These are phyloP conservation scores for Puccinia novopanici DNA, from an alignment of 1,284 basidiomycete species.

Conservation along the genomic window DNA sequence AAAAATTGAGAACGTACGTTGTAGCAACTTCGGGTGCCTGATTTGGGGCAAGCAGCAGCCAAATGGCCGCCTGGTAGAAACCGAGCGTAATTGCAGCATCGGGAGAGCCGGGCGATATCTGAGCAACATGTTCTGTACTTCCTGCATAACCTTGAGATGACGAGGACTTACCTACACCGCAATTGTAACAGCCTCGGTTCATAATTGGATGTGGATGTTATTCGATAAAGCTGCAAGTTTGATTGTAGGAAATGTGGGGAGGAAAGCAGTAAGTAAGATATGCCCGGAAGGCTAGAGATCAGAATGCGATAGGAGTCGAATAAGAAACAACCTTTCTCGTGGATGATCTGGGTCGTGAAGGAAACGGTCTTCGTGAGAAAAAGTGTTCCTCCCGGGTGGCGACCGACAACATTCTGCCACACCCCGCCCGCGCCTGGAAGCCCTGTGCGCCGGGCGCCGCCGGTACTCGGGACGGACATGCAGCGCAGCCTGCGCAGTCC, in stretches of 20 bases:
- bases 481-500: no score
- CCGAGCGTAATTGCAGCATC: neutral
- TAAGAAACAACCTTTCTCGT: no score
- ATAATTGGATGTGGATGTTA: neutral
- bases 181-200: slow-evolving; percentile 49
- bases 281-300: no score
- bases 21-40: slow-evolving; percentile 49
- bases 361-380: no score
- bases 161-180: slow-evolving; percentile 26
- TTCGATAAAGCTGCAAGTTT: neutral
- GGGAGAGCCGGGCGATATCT: neutral
- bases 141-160: neutral
- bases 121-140: neutral
- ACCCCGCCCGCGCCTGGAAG: no score
- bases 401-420: no score
- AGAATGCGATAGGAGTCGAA: no score
- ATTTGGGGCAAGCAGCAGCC: slow-evolving; percentile 47
- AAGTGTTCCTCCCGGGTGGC: no score
- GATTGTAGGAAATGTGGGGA: neutral
- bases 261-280: neutral
- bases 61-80: slow-evolving; percentile 34
- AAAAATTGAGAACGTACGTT: slow-evolving; percentile 22
- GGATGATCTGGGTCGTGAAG: no score
- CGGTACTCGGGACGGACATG: no score
- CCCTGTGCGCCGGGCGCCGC: no score